These are phyloP conservation scores for Dactylellina parvicollis DNA, from an alignment of 2,329 filamentous ascomycete genomes.

Conservation along the genomic window DNA sequence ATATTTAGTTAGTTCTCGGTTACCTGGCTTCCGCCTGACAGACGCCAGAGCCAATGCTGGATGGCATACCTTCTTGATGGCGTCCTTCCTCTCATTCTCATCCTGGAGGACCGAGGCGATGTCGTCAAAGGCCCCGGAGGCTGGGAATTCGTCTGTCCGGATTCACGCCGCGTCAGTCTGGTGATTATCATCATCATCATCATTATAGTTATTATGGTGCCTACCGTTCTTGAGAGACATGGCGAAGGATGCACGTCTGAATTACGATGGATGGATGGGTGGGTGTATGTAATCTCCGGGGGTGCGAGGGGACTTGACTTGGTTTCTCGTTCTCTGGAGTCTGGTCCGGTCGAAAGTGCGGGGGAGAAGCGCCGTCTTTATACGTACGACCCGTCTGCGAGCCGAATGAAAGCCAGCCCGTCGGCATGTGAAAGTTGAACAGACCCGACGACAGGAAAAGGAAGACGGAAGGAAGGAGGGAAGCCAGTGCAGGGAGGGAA, in stretches of 20 bases:
- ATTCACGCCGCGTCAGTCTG: neutral
- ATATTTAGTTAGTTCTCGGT: neutral
- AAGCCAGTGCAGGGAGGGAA: too few species aligned
- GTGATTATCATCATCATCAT: too few species aligned
- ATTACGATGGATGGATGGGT: neutral
- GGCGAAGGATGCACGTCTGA: neutral
- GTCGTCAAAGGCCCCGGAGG: constrained; percentile 88
- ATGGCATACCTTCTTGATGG: constrained; percentile 72
- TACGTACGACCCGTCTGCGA: neutral
- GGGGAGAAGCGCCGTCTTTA: neutral
- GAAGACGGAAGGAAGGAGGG: too few species aligned
- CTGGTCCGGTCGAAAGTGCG: neutral
- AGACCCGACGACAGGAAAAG: too few species aligned
- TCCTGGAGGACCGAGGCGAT: constrained; percentile 80
- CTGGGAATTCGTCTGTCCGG: constrained; percentile 78
- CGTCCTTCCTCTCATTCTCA: constrained; percentile 78
- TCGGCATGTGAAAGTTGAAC: neutral
- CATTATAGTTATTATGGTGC: neutral
- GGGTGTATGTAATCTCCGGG: neutral
- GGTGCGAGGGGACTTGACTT: too few species aligned
- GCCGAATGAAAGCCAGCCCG: neutral
- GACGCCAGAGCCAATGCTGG: neutral
- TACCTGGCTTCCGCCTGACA: too few species aligned
- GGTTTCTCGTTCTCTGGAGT: too few species aligned
- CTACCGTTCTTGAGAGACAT: constrained; percentile 51